phyloP scores from a whole-genome alignment of 495 filamentous ascomycete genomes.

The Neurospora sp. region DNA sequence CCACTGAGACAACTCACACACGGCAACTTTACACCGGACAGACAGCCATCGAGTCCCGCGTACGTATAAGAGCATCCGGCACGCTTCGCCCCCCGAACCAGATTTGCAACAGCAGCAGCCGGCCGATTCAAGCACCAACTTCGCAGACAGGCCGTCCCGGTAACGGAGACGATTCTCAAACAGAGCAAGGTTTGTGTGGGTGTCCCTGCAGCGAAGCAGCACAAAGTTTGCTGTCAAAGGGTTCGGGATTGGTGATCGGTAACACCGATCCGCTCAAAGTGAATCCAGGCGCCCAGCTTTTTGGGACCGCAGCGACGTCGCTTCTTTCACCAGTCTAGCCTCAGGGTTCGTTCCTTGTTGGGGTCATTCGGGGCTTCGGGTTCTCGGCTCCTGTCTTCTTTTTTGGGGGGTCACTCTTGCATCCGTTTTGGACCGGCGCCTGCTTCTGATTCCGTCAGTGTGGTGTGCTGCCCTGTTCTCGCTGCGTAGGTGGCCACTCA shows the following conservation, averaged over 20 bases:
- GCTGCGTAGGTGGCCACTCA: neutral
- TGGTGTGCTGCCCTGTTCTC: neutral
- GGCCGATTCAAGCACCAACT: neutral
- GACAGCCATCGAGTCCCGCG: neutral
- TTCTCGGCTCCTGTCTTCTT: neutral
- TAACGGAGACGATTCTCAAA: neutral
- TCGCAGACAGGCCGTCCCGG: neutral
- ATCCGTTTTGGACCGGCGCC: neutral
- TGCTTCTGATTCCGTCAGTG: neutral
- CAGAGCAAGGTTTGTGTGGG: neutral
- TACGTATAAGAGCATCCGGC: neutral
- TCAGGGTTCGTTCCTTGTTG: neutral
- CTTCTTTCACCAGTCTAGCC: neutral
- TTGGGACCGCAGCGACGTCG: neutral
- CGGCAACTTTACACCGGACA: neutral
- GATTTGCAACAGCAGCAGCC: neutral
- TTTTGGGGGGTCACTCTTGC: neutral
- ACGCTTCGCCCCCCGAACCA: neutral
- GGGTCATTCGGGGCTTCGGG: neutral
- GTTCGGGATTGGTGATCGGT: conserved; percentile 6
- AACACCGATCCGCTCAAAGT: conserved; percentile 4
- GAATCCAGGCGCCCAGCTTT: neutral
- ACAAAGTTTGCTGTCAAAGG: conserved; percentile 9
- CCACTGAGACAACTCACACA: conserved; percentile 1
- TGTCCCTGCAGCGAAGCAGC: conserved; percentile 7